Evolutionary conservation across 768 basidiomycete species (phyloP).

Genomic region (Hydnomerulius pinastri): DNA sequence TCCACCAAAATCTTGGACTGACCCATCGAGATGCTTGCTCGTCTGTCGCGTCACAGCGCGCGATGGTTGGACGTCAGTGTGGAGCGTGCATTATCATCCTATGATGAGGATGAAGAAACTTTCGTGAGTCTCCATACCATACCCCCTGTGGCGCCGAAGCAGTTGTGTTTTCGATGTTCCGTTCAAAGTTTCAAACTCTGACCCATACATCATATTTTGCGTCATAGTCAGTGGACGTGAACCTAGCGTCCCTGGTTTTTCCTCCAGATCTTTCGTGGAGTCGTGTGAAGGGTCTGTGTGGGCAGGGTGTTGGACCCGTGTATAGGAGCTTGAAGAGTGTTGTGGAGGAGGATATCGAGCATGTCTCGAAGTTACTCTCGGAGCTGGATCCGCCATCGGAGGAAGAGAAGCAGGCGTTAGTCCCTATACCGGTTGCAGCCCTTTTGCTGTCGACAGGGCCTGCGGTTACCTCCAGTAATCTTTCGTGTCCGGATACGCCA

Average conservation of each 20-base stretch:
- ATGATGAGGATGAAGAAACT: constrained; percentile 3
- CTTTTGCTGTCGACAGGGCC: background rate
- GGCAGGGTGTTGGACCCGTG: constrained; percentile 32
- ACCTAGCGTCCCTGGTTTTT: constrained; percentile 8
- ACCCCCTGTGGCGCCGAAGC: background rate
- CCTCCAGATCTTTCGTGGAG: constrained; percentile 25
- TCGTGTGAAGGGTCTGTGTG: constrained; percentile 30
- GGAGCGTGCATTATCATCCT: constrained; percentile 3
- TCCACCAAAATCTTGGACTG: background rate
- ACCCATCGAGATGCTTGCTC: constrained; percentile 6
- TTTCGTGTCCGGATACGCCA: background rate
- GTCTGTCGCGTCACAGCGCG: constrained; percentile 9
- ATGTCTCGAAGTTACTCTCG: constrained; percentile 43
- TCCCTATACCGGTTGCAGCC: background rate
- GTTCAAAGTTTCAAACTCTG: background rate
- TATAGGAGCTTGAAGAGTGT: constrained; percentile 38
- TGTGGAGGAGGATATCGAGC: constrained; percentile 41
- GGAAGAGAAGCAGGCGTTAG: background rate
- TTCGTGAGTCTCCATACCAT: constrained; percentile 15
- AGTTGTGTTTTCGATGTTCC: no score
- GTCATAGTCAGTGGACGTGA: constrained; percentile 16
- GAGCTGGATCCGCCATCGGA: constrained; percentile 37
- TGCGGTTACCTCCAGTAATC: background rate
- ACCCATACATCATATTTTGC: background rate
- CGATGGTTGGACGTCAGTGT: constrained; percentile 13